Evolutionary conservation across 192 early-diverging fungal species (phyloP).

Genomic region (Physocladia obscura): DNA sequence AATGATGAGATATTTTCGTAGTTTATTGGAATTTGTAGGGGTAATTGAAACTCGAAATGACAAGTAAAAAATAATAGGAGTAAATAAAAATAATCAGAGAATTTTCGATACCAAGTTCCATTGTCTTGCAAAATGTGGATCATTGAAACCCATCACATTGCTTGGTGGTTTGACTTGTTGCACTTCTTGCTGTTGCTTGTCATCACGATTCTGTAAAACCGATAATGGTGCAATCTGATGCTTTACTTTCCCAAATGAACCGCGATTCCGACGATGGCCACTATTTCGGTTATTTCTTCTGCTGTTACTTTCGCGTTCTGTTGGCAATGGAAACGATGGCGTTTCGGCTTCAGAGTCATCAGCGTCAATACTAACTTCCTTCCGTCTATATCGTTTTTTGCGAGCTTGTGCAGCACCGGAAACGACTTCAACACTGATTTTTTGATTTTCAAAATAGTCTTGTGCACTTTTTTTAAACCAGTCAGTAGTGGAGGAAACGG

Average conservation of each 20-base stretch:
- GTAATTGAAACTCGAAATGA: neutral
- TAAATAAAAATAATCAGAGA: neutral
- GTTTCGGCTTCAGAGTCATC: neutral
- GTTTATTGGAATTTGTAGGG: no score
- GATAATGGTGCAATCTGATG: no score
- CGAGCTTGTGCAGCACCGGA: neutral
- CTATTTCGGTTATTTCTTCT: neutral
- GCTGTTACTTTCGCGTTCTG: neutral
- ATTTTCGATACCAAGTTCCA: conserved; percentile 83
- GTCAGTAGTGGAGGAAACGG: no score
- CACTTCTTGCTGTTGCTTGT: no score
- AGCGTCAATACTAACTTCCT: neutral
- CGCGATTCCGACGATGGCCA: neutral
- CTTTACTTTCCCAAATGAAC: neutral
- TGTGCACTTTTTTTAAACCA: conserved; percentile 25
- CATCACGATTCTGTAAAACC: no score
- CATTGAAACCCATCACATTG: conserved; percentile 44
- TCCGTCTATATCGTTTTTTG: neutral
- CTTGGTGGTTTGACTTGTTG: no score
- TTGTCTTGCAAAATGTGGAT: conserved; percentile 71
- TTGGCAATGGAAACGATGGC: neutral
- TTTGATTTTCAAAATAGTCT: conserved; percentile 39
- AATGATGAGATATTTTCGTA: no score
- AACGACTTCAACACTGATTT: neutral
- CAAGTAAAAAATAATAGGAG: neutral